These are phyloP conservation scores for Diospyros kaki DNA, from an alignment of 148 eudicot genomes.

Conservation along the genomic window DNA sequence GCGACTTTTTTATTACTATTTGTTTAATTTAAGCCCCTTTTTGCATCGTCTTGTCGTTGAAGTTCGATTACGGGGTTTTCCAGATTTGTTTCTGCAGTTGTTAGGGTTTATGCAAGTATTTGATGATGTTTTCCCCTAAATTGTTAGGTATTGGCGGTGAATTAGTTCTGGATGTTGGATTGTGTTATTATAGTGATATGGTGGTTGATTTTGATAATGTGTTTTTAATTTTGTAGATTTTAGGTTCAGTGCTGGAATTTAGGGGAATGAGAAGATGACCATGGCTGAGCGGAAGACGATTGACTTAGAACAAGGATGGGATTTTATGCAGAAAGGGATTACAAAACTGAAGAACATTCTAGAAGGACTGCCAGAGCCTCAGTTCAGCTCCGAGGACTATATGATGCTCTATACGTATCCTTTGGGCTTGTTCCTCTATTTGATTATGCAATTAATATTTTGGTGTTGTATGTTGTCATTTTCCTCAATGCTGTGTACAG, in stretches of 20 bases:
- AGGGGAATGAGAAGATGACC: slow-evolving; percentile 20
- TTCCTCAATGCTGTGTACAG: slow-evolving; percentile 35
- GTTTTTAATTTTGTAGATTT: not conserved
- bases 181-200: not conserved
- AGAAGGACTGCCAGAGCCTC: slow-evolving; percentile 76
- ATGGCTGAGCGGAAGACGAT: slow-evolving; percentile 67
- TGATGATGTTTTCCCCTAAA: not conserved
- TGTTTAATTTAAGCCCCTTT: too few species aligned
- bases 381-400: slow-evolving; percentile 72
- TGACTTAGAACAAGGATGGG: slow-evolving; percentile 90
- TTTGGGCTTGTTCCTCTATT: slow-evolving; percentile 1
- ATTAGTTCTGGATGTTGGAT: not conserved
- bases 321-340: slow-evolving; percentile 79
- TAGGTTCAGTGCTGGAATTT: slow-evolving; percentile 5
- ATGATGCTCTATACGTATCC: slow-evolving; percentile 86
- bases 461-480: not conserved
- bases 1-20: too few species aligned
- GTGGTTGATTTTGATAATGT: slow-evolving; percentile 11
- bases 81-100: not conserved
- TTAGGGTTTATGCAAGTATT: not conserved
- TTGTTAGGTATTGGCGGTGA: not conserved
- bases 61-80: slow-evolving; percentile 3
- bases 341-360: slow-evolving; percentile 72
- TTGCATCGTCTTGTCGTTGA: not conserved
- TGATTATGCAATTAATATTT: not conserved